Percentiles rank a stretch among this genome's conserved stretches.
These are phyloP conservation scores for Vinca minor DNA, from an alignment of 257 asterid genomes.

Conservation along the genomic window DNA sequence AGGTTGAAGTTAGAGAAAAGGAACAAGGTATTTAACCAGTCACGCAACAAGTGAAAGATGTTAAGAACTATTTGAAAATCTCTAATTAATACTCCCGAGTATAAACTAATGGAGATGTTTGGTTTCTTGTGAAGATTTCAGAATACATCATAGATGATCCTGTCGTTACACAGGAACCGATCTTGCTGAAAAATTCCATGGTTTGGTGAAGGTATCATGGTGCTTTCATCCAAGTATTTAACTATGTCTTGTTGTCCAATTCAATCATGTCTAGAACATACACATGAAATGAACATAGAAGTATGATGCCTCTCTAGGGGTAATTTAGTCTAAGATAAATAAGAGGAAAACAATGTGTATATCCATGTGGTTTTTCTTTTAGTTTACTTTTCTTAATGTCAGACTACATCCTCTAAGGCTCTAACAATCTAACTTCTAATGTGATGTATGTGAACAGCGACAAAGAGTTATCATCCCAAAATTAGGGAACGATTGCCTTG, in stretches of 20 bases:
- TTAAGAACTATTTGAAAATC: background rate
- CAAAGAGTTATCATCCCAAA: background rate
- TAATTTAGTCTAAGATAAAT: background rate
- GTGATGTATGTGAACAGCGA: background rate
- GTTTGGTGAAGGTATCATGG: background rate
- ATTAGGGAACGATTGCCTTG: background rate
- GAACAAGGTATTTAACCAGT: background rate
- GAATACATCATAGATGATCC: background rate
- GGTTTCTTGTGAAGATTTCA: background rate
- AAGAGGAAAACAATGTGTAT: background rate
- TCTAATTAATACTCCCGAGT: too few species aligned
- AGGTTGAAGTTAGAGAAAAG: background rate
- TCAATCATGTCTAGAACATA: background rate
- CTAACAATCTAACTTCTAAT: too few species aligned
- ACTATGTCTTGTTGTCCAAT: background rate
- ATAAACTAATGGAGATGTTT: background rate
- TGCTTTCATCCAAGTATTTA: background rate
- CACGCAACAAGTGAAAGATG: slow-evolving; percentile 1
- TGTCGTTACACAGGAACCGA: background rate
- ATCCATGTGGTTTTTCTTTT: background rate
- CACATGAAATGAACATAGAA: background rate
- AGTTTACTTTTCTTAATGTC: background rate
- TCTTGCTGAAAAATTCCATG: background rate
- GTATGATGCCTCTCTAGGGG: background rate
- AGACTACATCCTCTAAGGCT: background rate